Base-by-base conservation (phyloP, 441 rosid species). In the Eruca vesicaria region DNA sequence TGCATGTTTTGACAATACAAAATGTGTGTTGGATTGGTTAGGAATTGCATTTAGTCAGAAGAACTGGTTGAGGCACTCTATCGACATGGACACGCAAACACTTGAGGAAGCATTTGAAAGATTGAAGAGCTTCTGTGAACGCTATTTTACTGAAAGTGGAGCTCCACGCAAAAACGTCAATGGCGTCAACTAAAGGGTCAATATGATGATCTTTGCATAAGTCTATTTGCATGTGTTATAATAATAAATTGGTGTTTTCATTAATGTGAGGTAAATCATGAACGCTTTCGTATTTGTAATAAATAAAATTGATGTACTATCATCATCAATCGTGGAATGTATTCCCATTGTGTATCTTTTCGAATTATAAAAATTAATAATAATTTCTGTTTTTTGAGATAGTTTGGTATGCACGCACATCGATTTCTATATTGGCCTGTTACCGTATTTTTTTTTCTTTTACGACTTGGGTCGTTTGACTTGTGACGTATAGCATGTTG, bases 31-130 rank as follows among this genome's bases (percentile, higher is more conserved):
- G 43, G 28, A 69, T 14, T 63, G 10, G 15, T 3, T 75, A 73
- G 77, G 79, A 41, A 55, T 75, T 32, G 81, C 79, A n/a, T 68
- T 77, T 32, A 73, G 79, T 9, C 69, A 38, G 20, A 62, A 31
- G 59, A 66, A 67, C 19, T 81, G 84, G 81, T 12, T 68, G 15
- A 79, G 79, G 63, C 77, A 77, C 10, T 74, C 77, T 20, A 70
- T 78, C 8, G 77, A 79, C 26, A 61, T 57, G 72, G 81, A 74
- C n/a, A 66, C 79, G 55, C 6, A 59, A 0, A 9, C 23, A 3
- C 31, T 78, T 16, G 79, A 48, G 33, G 79, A 81, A 38, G 81
- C 78, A 14, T 66, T 81, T 62, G 74, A 12, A 12, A 70, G 79
- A 69, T 41, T 73, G 59, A 74, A 74, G 62, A 64, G 63, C 20